phyloP scores from a whole-genome alignment of 139 green algal genomes.

The Chlorella sp. region DNA sequence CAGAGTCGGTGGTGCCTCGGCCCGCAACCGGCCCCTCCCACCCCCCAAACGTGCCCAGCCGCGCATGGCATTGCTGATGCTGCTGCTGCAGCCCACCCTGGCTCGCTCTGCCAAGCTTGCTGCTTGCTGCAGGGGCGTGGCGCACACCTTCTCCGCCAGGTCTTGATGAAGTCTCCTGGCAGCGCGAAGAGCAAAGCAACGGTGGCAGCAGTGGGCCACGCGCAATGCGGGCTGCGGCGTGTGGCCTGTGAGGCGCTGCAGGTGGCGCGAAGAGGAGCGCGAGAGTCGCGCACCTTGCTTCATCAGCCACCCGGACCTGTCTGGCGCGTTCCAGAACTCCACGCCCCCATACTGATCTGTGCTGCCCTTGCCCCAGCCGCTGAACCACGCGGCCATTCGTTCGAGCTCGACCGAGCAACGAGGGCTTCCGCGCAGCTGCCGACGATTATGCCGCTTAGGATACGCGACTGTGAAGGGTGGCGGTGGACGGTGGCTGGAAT shows the following conservation, averaged over 20 bases:
- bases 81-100: no score
- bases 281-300: conserved; percentile 76
- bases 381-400: background rate
- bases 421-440: no score
- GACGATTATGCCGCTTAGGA: no score
- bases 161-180: conserved; percentile 94
- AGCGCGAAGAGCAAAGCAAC: background rate
- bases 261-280: background rate
- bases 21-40: no score
- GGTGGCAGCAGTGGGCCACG: background rate
- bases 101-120: no score
- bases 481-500: no score
- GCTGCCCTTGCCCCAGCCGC: background rate
- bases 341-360: background rate
- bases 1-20: no score
- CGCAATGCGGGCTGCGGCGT: no score
- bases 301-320: conserved; percentile 84
- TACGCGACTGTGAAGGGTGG: no score
- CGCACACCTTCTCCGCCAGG: conserved; percentile 84
- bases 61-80: background rate
- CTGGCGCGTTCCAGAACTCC: conserved; percentile 13
- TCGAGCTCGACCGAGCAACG: no score
- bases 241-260: background rate
- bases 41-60: background rate
- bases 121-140: no score